Conservation (phyloP, 345 rosid genomes). For the Aethionema arabicum region DNA sequence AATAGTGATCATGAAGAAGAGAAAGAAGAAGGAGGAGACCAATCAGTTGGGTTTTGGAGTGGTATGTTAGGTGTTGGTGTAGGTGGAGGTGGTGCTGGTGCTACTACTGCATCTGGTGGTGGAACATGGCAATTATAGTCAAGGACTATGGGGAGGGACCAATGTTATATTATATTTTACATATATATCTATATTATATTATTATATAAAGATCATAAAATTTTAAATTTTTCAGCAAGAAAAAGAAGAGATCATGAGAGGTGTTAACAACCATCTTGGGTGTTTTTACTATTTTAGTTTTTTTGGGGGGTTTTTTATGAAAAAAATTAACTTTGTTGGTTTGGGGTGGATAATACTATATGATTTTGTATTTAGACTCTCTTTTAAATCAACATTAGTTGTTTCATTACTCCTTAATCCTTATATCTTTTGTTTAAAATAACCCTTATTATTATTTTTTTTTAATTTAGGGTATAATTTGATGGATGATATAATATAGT, state of each 20-base stretch:
- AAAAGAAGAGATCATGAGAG: conserved; percentile 9
- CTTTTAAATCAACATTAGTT: conserved; percentile 20
- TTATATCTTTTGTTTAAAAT: too few species aligned
- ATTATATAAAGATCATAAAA: neutral
- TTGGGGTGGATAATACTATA: conserved; percentile 28
- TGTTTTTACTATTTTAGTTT: conserved; percentile 20
- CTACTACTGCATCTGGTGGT: conserved; percentile 26
- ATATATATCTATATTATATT: too few species aligned
- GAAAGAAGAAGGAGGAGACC: conserved; percentile 29
- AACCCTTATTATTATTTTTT: too few species aligned
- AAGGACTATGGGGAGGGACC: neutral
- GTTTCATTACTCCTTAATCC: conserved; percentile 2
- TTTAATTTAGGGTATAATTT: too few species aligned
- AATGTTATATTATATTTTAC: neutral
- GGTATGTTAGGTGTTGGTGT: conserved; percentile 36
- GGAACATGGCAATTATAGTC: conserved; percentile 32
- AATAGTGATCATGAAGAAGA: conserved; percentile 2
- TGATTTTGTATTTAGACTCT: conserved; percentile 27
- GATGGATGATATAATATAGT: too few species aligned
- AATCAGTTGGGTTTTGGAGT: conserved; percentile 36
- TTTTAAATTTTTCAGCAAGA: conserved; percentile 26
- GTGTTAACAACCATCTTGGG: conserved; percentile 18
- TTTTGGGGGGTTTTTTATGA: neutral
- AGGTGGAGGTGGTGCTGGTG: conserved; percentile 23
- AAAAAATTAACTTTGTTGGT: conserved; percentile 28